Base-by-base conservation (phyloP, 2,329 filamentous ascomycete genomes). In the Scleromitrula shiraiana region DNA sequence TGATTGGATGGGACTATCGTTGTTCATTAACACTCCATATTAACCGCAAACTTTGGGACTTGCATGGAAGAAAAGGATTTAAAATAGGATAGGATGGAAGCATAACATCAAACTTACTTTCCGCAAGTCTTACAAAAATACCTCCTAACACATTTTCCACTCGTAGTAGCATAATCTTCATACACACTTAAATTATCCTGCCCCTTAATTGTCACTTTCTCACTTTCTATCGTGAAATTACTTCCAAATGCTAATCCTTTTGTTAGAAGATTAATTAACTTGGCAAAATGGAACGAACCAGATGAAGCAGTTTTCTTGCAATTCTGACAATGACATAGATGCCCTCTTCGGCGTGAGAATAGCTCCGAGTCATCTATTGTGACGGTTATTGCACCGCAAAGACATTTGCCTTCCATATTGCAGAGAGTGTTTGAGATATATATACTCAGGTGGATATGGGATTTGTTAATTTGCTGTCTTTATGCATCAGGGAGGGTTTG, bases 261-360 rank as follows among this genome's bases (percentile, higher is more conserved):
- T 42, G 14, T 42, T 1, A 42, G 20, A 19, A 19, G 20, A 7
- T 35, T 3, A 35, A 19, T 10, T 15, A 3, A 12, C 5, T 24
- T 14, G 7, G 12, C 4, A 12, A 2, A 5, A 1, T 27, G 5
- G 2, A n/a, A 17, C 40, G 19, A 15, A 42, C 40, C 40, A 4
- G 40, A 42, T 2, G 40, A 42, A 7, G 40, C 40, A 22, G 40
- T 42, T 20, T 42, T 42, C 5, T 3, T 42, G 8, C 27, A 76
- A 51, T 75, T 77, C 27, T 64, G 59, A 59, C 74, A 76, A 52
- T 75, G 70, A 59, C 73, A 76, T 7, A 75, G 59, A 53, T 72
- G 69, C 2, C 72, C 72, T 24, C 70, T 60, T 27, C 63, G 62
- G 9, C 63, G 65, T 3, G 20, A 30, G 57, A 74, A 75, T 19